Base-by-base conservation (phyloP, 768 basidiomycete species). In the Lactifluus hygrophoroides region DNA sequence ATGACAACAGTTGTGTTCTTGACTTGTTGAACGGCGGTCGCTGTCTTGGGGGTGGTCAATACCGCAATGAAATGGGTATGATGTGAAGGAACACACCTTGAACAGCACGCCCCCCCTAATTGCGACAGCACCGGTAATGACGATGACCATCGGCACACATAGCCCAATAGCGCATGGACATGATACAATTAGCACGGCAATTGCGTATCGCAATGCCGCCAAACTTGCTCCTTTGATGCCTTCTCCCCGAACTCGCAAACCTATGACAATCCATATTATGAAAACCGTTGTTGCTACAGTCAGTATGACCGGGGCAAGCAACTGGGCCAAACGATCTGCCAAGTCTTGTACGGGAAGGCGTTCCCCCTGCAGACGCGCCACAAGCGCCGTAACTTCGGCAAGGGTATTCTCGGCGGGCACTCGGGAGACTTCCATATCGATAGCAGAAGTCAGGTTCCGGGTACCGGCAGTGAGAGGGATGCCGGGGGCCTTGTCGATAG, bases 161-260 rank as follows among this genome's bases (percentile, higher is more conserved):
- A 71, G 66, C 23, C 68, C 69, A 34, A 75, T 67, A n/a, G 72
- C 79, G 64, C 80, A 83, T 0, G 81, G 82, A 65, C 81, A 82
- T 17, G 76, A 77, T 25, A 82, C 73, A 10, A 80, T 77, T 13
- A 81, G 68, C 13, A 76, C 74, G 13, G 79, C 74, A 60, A 83
- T 76, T 4, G 76, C 75, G 62, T 81, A 82, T 37, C 77, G 76
- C 51, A 83, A 66, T 6, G 78, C 75, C 45, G 64, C 58, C 37
- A 74, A 68, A 3, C 63, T 66, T 3, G 74, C 71, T 14, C 62
- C 48, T 11, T 66, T 66, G 5, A 59, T 27, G 9, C 64, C 43
- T 54, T 70, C 63, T 11, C 69, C 49, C 21, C 67, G 66, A 50
- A 69, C 71, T 38, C 64, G 63, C 28, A 67, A 50, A 21, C 71